Base-by-base conservation (phyloP, 805 yeast genomes). In the Myxozyma monticola region DNA sequence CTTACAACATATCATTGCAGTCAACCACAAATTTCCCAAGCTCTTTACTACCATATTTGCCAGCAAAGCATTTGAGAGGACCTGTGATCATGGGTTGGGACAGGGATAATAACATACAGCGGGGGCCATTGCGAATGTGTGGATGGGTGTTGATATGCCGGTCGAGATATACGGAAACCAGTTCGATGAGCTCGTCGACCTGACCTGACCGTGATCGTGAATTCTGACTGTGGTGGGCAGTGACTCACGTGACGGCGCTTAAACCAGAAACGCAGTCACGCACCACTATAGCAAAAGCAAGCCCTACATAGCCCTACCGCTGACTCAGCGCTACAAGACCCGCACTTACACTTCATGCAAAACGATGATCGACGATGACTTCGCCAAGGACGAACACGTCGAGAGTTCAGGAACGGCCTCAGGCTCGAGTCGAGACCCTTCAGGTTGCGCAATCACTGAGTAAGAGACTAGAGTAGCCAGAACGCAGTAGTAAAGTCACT, bases 1-100 rank as follows among this genome's bases (percentile, higher is more conserved):
- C 72, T 67, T 70, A 20, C 14, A 4, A 28, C 12, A 28, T 28
- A 9, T 28, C 31, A 28, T 28, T 28, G 9, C 14, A 14, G 14
- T 10, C 9, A 28, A 9, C 9, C 31, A 28, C 12, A 9, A 28
- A 28, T 14, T 10, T 28, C 31, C 14, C 31, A 9, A 28, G 12
- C 31, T 9, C 31, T 28, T 28, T 28, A 10, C 31, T 5, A 20
- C 4, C 12, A 35, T 39, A 49, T 49, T 25, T 42, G 55, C 57
- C 57, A 54, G 58, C 58, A 54, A 54, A 54, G 58, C 58, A 39
- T 40, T 54, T 15, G 20, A 46, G 3, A 18, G 20, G 22, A 28
- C 31, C 31, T 28, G 12, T 28, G 31, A 10, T 28, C 31, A 9
- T 14, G 31, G 14, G 14, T 10, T 28, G 14, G 31, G 9, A 28